Conservation (phyloP, 2,329 filamentous ascomycete genomes). For the Gnomoniopsis sp. region DNA sequence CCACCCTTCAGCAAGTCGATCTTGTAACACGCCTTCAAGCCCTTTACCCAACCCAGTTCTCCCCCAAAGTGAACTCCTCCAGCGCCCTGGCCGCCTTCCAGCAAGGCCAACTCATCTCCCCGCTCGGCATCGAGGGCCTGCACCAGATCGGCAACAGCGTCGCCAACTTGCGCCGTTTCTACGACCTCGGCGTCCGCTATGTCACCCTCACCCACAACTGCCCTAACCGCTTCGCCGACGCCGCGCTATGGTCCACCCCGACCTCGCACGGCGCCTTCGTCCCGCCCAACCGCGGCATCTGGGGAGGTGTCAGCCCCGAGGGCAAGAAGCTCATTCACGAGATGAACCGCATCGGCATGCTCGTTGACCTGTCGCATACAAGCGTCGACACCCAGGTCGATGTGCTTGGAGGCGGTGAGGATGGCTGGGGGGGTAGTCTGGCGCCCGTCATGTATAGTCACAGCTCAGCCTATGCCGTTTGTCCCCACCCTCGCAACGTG, state of each 20-base stretch:
- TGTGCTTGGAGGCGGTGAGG: conserved; percentile 60
- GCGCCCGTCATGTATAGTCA: conserved; percentile 90
- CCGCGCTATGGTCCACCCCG: conserved; percentile 62
- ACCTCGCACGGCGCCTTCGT: conserved; percentile 24
- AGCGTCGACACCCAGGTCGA: conserved; percentile 81
- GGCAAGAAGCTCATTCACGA: conserved; percentile 71
- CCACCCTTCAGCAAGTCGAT: conserved; percentile 73
- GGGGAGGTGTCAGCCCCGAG: conserved; percentile 68
- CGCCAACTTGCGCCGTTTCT: conserved; percentile 70
- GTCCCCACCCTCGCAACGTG: conserved; percentile 87
- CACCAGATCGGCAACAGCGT: conserved; percentile 90
- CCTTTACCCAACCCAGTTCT: conserved; percentile 67
- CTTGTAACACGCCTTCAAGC: conserved; percentile 62
- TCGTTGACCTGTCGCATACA: conserved; percentile 82
- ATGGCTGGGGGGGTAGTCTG: conserved; percentile 65
- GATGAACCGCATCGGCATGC: conserved; percentile 93
- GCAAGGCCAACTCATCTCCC: conserved; percentile 66
- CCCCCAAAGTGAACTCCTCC: conserved; percentile 56
- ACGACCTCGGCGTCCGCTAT: conserved; percentile 79
- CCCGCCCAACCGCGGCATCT: conserved; percentile 52
- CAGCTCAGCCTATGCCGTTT: conserved; percentile 75
- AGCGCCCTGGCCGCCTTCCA: conserved; percentile 61
- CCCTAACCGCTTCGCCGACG: conserved; percentile 85
- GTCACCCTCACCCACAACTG: conserved; percentile 91
- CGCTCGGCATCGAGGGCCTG: conserved; percentile 79